Percentiles rank a stretch among this genome's conserved stretches.
phyloP scores from a whole-genome alignment of 2,329 filamentous ascomycete species.

The Onygenales sp. region DNA sequence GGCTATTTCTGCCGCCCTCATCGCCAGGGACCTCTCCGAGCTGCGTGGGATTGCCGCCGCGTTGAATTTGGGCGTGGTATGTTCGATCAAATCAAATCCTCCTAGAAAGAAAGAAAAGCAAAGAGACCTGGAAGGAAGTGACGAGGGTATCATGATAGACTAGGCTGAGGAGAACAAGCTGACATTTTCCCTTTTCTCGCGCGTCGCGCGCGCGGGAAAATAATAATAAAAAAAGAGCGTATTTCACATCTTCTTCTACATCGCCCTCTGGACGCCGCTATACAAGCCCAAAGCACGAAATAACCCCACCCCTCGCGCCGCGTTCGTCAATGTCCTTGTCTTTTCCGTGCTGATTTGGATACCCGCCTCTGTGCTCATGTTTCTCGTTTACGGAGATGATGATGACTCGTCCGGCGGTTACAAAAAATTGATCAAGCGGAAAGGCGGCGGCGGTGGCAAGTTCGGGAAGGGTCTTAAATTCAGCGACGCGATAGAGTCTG shows the following conservation, averaged over 20 bases:
- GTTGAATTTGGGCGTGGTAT: background rate
- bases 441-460: background rate
- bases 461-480: background rate
- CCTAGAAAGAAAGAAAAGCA: background rate
- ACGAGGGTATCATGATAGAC: background rate
- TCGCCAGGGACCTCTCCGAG: background rate
- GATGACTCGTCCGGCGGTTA: background rate
- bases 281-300: background rate
- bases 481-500: background rate
- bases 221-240: background rate
- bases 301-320: background rate
- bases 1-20: background rate
- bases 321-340: background rate
- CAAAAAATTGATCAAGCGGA: background rate
- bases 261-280: background rate
- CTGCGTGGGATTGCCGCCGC: too few species aligned
- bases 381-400: background rate
- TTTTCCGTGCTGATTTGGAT: background rate
- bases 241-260: background rate
- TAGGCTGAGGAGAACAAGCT: background rate
- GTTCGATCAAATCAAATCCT: background rate
- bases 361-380: background rate
- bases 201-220: too few species aligned
- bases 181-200: background rate
- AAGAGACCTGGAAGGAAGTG: background rate